phyloP scores from a whole-genome alignment of 2,329 filamentous ascomycete species.

The Erysiphe pulchra region DNA sequence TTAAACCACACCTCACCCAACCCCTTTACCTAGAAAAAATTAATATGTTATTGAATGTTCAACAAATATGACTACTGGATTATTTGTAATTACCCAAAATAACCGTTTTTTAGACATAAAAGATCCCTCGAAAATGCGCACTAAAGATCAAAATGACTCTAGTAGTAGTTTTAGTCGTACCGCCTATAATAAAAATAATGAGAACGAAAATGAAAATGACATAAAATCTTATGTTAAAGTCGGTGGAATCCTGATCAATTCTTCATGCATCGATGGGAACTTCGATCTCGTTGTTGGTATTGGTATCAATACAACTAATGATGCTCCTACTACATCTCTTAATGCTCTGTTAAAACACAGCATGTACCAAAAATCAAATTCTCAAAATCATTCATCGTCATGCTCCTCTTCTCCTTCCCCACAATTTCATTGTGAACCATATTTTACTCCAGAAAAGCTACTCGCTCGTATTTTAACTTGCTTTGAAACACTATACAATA shows the following conservation, averaged over 20 bases:
- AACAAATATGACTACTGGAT: no score
- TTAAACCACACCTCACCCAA: no score
- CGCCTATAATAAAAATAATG: no score
- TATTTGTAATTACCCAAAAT: no score
- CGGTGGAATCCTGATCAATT: conserved; percentile 78
- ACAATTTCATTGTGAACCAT: conserved; percentile 6
- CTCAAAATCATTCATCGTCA: no score
- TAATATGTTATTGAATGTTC: no score
- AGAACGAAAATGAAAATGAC: conserved; percentile 7
- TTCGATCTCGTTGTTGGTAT: conserved; percentile 74
- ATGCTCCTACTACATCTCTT: conserved; percentile 65
- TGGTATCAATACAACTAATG: conserved; percentile 67
- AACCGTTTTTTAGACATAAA: no score
- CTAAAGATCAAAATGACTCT: no score
- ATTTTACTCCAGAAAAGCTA: conserved; percentile 52
- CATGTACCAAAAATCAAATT: conserved; percentile 10
- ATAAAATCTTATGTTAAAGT: conserved; percentile 52
- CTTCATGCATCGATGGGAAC: conserved; percentile 45
- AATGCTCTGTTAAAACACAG: conserved; percentile 36
- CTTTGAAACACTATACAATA: conserved; percentile 52
- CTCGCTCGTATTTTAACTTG: conserved; percentile 56
- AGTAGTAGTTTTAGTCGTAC: no score
- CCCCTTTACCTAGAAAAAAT: no score
- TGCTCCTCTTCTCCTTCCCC: not conserved
- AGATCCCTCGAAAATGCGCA: no score